A percentile compares a stretch with the other conserved stretches of the same genome.
These are phyloP conservation scores for Plantago lanceolata DNA, from an alignment of 305 asterid genomes.

Conservation along the genomic window DNA sequence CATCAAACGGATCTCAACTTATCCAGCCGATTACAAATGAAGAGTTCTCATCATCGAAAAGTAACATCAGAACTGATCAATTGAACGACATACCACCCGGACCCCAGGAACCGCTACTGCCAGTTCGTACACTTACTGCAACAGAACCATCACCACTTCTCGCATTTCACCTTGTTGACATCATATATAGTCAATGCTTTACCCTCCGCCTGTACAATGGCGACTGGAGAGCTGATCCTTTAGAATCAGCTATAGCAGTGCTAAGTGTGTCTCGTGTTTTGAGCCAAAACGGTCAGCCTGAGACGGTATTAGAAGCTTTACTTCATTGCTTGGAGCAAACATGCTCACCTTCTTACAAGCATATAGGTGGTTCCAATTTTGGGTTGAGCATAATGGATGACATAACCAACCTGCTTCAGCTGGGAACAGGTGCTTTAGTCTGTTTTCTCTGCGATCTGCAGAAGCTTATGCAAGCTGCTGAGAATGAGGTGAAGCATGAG, in stretches of 20 bases:
- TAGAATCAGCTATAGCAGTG: slow-evolving; percentile 45
- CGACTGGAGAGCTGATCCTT: slow-evolving; percentile 63
- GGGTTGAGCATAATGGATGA: slow-evolving; percentile 60
- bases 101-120: slow-evolving; percentile 59
- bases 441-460: too few relatives aligned
- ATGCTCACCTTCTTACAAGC: slow-evolving; percentile 59
- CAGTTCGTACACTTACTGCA: slow-evolving; percentile 53
- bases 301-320: slow-evolving; percentile 57
- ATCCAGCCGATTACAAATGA: slow-evolving; percentile 48
- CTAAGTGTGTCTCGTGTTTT: slow-evolving; percentile 59
- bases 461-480: too few relatives aligned
- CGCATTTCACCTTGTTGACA: slow-evolving; percentile 74
- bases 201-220: slow-evolving; percentile 86
- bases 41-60: slow-evolving; percentile 25
- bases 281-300: slow-evolving; percentile 53
- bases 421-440: slow-evolving; percentile 28
- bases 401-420: slow-evolving; percentile 42
- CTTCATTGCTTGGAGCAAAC: slow-evolving; percentile 67
- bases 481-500: too few relatives aligned
- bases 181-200: slow-evolving; percentile 73
- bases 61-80: slow-evolving; percentile 28
- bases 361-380: slow-evolving; percentile 62
- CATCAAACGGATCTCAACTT: slow-evolving; percentile 57
- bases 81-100: slow-evolving; percentile 55
- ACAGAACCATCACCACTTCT: slow-evolving; percentile 67